A percentile compares a stretch with the other conserved stretches of the same genome.
Evolutionary conservation across 371 early-diverging fungal genomes (phyloP).

Genomic region (Syncephalastrum sp.): DNA sequence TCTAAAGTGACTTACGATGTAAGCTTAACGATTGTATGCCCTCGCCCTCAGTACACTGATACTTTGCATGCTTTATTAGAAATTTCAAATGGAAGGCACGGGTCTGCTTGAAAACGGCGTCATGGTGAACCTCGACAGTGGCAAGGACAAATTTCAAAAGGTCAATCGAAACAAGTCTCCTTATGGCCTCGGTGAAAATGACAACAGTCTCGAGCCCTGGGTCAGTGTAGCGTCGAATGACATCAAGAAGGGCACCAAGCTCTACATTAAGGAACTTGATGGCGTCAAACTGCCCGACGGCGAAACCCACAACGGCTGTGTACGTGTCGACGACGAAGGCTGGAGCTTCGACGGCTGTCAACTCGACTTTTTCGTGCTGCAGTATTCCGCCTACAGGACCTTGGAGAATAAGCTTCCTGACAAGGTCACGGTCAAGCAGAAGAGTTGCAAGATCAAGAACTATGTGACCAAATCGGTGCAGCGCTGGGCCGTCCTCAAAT

Average conservation of each 20-base stretch:
- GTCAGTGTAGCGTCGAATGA: conserved; percentile 34
- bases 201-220: conserved; percentile 25
- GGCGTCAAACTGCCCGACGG: conserved; percentile 31
- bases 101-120: conserved; percentile 23
- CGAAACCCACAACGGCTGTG: conserved; percentile 42
- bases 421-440: conserved; percentile 12
- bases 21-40: neutral
- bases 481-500: conserved; percentile 17
- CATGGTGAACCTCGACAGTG: conserved; percentile 26
- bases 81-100: conserved; percentile 38
- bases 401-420: conserved; percentile 18
- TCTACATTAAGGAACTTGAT: conserved; percentile 33
- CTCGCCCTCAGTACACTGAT: neutral
- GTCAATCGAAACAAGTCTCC: conserved; percentile 22
- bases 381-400: conserved; percentile 16
- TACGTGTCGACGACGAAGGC: conserved; percentile 37
- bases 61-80: conserved; percentile 7
- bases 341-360: conserved; percentile 38
- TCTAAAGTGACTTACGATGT: conserved; percentile 25
- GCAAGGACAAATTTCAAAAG: conserved; percentile 16
- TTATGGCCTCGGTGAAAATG: conserved; percentile 22
- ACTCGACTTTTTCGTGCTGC: conserved; percentile 31
- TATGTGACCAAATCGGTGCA: conserved; percentile 21
- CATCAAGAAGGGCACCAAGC: conserved; percentile 22
- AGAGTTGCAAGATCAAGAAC: conserved; percentile 19